Evolutionary conservation across 345 rosid genomes (phyloP).

Genomic region (Lepidium aucheri): DNA sequence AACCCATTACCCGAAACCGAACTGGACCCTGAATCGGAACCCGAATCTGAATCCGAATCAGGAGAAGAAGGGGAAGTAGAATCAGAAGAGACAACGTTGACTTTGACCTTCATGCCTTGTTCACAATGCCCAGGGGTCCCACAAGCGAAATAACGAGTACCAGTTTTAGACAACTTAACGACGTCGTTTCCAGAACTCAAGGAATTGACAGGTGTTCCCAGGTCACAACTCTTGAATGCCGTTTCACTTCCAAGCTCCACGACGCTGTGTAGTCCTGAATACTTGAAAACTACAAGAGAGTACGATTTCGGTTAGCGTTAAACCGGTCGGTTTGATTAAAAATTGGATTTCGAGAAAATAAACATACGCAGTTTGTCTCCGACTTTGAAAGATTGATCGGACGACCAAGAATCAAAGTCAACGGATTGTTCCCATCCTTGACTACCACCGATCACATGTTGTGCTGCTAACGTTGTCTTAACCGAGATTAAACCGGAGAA

Average conservation of each 20-base stretch:
- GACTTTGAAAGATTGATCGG: slow-evolving; percentile 58
- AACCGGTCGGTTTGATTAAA: neutral
- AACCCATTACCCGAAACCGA: slow-evolving; percentile 7
- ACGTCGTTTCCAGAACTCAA: slow-evolving; percentile 65
- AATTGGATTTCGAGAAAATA: neutral
- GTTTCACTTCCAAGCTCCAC: slow-evolving; percentile 63
- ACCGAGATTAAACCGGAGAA: slow-evolving; percentile 29
- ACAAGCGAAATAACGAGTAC: slow-evolving; percentile 75
- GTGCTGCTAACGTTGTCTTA: slow-evolving; percentile 36
- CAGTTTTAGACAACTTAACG: slow-evolving; percentile 56
- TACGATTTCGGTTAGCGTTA: neutral
- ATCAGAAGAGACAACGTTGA: slow-evolving; percentile 46
- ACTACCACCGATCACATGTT: slow-evolving; percentile 76
- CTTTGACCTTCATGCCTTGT: slow-evolving; percentile 84
- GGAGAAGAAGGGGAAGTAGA: slow-evolving; percentile 25
- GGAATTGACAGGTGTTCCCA: slow-evolving; percentile 55
- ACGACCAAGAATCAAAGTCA: slow-evolving; percentile 67
- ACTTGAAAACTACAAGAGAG: slow-evolving; percentile 55
- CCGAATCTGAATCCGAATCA: neutral
- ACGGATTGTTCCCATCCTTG: slow-evolving; percentile 85
- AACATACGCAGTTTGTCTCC: slow-evolving; percentile 74
- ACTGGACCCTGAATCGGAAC: neutral
- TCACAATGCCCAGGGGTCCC: slow-evolving; percentile 82
- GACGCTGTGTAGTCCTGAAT: slow-evolving; percentile 78
- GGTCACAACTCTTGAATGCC: slow-evolving; percentile 75